Base-by-base conservation (phyloP, 192 early-diverging fungal species). In the Obelidium mucronatum region DNA sequence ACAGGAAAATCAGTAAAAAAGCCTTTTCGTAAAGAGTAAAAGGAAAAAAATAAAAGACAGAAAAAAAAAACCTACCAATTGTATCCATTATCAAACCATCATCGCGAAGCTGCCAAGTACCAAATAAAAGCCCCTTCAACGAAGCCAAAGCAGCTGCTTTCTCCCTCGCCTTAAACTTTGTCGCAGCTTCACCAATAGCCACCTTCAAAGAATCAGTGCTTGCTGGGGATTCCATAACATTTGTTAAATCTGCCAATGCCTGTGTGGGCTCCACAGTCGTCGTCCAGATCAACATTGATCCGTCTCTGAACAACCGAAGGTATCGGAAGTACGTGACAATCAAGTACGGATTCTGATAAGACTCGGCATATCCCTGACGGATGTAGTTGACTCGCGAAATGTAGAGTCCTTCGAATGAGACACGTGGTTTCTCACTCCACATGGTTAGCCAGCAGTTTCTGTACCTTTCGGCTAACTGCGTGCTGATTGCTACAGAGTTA, bases 351-450 rank as follows among this genome's bases (percentile, higher is more conserved):
- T 78, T 78, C 30, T n/a, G 31, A 36, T 39, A 73, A n/a, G 68
- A 63, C 36, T 78, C 68, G 6, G 55, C 66, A 22, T 61, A 54
- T 65, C 77, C 77, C 51, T 78, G 64, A 17, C 69, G 67, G 35
- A 72, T 51, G 60, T 78, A 78, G 58, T 78, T 78, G 42, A 78
- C 48, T 4, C 77, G 56, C 22, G 77, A 78, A 30, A 78, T 73
- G 51, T 64, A 78, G 34, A 78, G 19, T 11, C 77, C 77, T 22
- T 61, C 68, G 34, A 63, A 73, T 3, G 28, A 40, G 6, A 61
- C 22, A 3, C 77, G 11, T 33, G 77, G 77, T 40, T 73, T 78
- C 31, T 73, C 61, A 44, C 33, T 33, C 59, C 63, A 78, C 77
- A 78, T 62, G 3, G 51, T 30, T 33, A 44, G 51, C 77, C 77